Conservation (phyloP, 2,329 filamentous ascomycete genomes). For the Ophiosphaerella narmari region DNA sequence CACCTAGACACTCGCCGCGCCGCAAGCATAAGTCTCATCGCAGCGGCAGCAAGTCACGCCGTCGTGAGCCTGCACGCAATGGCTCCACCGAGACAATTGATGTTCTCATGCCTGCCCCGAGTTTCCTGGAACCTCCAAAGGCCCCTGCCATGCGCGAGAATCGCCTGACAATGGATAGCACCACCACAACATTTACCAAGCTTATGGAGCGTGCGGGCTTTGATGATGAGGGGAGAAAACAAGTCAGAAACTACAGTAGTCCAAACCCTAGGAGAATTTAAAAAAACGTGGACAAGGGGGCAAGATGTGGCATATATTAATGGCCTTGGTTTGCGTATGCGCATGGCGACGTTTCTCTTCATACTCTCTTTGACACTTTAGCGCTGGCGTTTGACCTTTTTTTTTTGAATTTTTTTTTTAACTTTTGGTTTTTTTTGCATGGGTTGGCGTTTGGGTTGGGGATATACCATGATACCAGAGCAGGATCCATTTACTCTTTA, state of each 20-base stretch:
- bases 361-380: conserved; percentile 10
- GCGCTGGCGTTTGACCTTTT: conserved; percentile 15
- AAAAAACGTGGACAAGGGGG: too few relatives aligned
- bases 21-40: conserved; percentile 23
- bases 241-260: conserved; percentile 33
- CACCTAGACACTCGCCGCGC: conserved; percentile 32
- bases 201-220: conserved; percentile 51
- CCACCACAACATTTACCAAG: conserved; percentile 47
- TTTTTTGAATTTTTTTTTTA: not conserved
- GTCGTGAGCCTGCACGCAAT: conserved; percentile 23
- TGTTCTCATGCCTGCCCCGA: conserved; percentile 48
- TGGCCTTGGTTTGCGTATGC: not conserved
- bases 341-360: conserved; percentile 2
- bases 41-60: conserved; percentile 14
- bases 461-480: not conserved
- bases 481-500: too few relatives aligned
- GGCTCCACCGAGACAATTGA: conserved; percentile 52
- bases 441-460: conserved; percentile 1
- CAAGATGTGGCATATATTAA: not conserved
- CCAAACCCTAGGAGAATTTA: conserved; percentile 8
- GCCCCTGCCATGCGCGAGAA: conserved; percentile 39
- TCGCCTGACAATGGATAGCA: conserved; percentile 35
- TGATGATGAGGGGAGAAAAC: conserved; percentile 34
- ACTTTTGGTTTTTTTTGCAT: not conserved
- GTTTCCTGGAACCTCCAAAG: conserved; percentile 39